phyloP scores from a whole-genome alignment of 495 filamentous ascomycete species.

The Neurospora discreta region DNA sequence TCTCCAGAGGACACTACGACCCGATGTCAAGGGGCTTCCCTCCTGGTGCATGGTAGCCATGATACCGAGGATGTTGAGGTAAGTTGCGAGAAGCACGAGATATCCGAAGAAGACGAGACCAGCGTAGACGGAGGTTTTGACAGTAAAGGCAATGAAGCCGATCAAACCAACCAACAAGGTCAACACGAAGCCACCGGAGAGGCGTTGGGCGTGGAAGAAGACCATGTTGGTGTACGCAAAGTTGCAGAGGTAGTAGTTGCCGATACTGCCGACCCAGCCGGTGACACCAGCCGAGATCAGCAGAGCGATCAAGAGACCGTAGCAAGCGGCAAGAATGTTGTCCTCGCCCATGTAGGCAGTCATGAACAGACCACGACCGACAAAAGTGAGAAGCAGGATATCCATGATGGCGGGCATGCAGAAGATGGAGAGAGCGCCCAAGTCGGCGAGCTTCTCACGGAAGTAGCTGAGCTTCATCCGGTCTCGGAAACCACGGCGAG shows the following conservation, averaged over 20 bases:
- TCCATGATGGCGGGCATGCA: slow-evolving; percentile 20
- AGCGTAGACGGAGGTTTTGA: slow-evolving; percentile 9
- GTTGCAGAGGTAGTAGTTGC: slow-evolving; percentile 20
- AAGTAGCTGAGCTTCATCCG: background rate
- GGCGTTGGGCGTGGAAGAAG: slow-evolving; percentile 18
- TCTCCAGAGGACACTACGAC: slow-evolving; percentile 26
- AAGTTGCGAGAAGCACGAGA: slow-evolving; percentile 36
- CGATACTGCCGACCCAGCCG: slow-evolving; percentile 21
- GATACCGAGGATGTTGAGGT: slow-evolving; percentile 36
- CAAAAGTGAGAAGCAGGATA: slow-evolving; percentile 14
- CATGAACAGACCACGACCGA: slow-evolving; percentile 21
- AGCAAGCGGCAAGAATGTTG: slow-evolving; percentile 12
- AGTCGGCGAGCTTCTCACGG: slow-evolving; percentile 5
- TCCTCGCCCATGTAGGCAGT: slow-evolving; percentile 16
- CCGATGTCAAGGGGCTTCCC: slow-evolving; percentile 17
- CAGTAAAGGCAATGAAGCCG: slow-evolving; percentile 7
- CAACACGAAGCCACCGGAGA: slow-evolving; percentile 18
- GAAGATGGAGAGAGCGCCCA: slow-evolving; percentile 18
- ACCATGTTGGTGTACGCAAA: slow-evolving; percentile 23
- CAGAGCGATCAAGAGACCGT: slow-evolving; percentile 13
- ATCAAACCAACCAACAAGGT: slow-evolving; percentile 8
- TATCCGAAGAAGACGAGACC: slow-evolving; percentile 43
- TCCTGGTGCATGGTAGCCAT: slow-evolving; percentile 22
- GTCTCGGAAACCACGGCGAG: background rate
- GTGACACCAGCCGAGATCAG: slow-evolving; percentile 19